Evolutionary conservation across 257 asterid genomes (phyloP).

Genomic region (Dorcoceras hygrometricum): DNA sequence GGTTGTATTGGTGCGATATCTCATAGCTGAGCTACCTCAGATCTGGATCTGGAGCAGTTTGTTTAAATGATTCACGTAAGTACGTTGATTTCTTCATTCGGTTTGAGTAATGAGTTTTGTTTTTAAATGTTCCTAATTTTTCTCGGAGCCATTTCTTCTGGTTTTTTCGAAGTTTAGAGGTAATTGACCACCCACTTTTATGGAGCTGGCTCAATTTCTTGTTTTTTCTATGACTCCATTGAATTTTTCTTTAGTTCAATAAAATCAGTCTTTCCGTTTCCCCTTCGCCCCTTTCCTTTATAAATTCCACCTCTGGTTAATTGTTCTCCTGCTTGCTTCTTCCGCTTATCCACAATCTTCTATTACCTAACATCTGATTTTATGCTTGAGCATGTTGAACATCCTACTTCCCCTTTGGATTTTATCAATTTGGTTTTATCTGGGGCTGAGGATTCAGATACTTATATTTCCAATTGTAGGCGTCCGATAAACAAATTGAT

Average conservation of each 20-base stretch:
- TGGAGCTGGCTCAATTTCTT: not conserved
- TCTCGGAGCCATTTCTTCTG: not conserved
- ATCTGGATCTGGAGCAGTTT: slow-evolving; percentile 22
- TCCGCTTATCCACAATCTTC: too few species aligned
- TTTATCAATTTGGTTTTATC: too few species aligned
- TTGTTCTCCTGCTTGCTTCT: too few species aligned
- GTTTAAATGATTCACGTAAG: slow-evolving; percentile 37
- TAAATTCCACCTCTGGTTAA: too few species aligned
- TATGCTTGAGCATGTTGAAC: too few species aligned
- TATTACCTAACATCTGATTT: too few species aligned
- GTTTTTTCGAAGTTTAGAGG: not conserved
- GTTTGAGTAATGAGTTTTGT: not conserved
- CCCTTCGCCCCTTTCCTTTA: not conserved
- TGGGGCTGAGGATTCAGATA: too few species aligned
- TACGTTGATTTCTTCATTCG: not conserved
- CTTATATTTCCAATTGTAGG: too few species aligned
- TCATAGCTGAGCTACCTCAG: slow-evolving; percentile 15
- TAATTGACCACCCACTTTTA: not conserved
- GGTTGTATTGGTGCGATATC: slow-evolving; percentile 15
- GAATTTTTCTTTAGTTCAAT: too few species aligned
- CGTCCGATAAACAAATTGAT: too few species aligned
- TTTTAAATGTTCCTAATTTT: not conserved
- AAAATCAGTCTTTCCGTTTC: too few species aligned
- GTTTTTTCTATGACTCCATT: not conserved
- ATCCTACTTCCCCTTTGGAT: too few species aligned